phyloP scores from a whole-genome alignment of 768 basidiomycete species.

The Cystobasidium tubakii region DNA sequence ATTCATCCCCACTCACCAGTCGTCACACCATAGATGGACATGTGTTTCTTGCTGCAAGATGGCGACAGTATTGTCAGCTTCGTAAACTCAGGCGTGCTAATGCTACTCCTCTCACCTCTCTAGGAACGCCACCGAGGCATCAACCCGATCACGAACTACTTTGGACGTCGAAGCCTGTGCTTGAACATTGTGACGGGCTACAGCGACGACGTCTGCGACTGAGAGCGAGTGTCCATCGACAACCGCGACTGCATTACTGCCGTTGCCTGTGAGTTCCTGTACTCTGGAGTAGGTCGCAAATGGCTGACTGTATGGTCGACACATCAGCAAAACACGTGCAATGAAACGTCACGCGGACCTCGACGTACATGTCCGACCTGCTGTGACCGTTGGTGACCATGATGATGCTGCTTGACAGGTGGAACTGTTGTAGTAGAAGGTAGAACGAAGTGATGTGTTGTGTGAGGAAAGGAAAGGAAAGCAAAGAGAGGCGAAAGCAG shows the following conservation, averaged over 20 bases:
- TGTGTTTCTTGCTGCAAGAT: conserved; percentile 8
- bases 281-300: not conserved
- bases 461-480: not conserved
- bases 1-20: not conserved
- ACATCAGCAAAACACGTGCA: not conserved
- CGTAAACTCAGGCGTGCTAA: not conserved
- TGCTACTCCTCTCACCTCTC: not conserved
- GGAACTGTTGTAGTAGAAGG: not conserved
- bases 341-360: not conserved
- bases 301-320: not conserved
- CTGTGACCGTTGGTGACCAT: conserved; percentile 10
- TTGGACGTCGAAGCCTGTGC: not conserved
- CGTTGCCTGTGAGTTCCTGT: not conserved
- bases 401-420: not conserved
- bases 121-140: conserved; percentile 25
- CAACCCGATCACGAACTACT: not conserved
- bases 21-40: conserved; percentile 29
- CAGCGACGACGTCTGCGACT: conserved; percentile 23
- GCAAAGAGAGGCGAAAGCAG: not conserved
- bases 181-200: conserved; percentile 3
- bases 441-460: not conserved
- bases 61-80: not conserved
- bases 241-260: not conserved
- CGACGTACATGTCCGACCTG: not conserved
- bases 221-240: conserved; percentile 28